phyloP scores from a whole-genome alignment of 2,329 filamentous ascomycete species.

The Fusarium sp. region DNA sequence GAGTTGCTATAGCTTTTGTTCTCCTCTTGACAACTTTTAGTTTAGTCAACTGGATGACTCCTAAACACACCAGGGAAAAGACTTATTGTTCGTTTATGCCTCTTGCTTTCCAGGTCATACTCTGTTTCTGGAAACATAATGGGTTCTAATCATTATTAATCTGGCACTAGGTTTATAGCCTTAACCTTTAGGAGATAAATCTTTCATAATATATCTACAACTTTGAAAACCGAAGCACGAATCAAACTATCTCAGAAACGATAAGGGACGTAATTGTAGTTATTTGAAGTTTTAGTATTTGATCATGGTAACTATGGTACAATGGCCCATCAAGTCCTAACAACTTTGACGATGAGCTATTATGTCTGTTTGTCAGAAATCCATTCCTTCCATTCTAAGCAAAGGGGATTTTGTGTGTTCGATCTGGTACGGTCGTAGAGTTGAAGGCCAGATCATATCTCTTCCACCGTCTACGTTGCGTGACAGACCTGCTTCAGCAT shows the following conservation, averaged over 20 bases:
- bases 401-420: not conserved
- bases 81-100: too few species aligned
- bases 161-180: not conserved
- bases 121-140: not conserved
- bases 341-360: too few species aligned
- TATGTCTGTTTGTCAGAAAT: not conserved
- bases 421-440: not conserved
- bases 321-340: too few species aligned
- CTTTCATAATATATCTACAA: not conserved
- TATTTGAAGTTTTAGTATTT: not conserved
- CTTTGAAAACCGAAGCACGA: not conserved
- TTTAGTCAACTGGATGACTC: not conserved
- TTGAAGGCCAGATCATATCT: not conserved
- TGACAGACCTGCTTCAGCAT: not conserved
- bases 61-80: not conserved
- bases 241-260: not conserved
- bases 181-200: not conserved
- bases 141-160: fast-evolving
- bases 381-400: conserved; percentile 50
- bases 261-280: fast-evolving
- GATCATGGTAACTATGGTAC: too few species aligned
- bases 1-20: not conserved
- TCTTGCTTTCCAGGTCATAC: fast-evolving
- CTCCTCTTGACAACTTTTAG: not conserved
- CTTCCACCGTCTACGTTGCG: not conserved